Evolutionary conservation across 495 filamentous ascomycete species (phyloP).

Genomic region (Polyplosphaeria fusca): DNA sequence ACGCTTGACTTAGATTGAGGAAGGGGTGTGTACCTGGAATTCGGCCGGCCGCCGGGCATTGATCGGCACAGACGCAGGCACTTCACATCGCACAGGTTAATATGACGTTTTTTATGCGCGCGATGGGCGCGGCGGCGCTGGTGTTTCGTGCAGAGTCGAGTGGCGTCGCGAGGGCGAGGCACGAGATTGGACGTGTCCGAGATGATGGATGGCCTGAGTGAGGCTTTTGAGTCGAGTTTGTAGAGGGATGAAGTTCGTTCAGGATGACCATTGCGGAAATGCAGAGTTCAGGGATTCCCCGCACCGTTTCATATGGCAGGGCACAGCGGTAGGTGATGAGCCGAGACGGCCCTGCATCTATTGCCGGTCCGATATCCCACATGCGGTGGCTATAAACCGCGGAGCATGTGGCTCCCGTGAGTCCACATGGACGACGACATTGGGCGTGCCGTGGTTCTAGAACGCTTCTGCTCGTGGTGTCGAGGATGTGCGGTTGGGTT

Average conservation of each 20-base stretch:
- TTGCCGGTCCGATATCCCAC: too few relatives aligned
- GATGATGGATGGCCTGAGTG: neutral
- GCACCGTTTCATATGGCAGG: slow-evolving; percentile 5
- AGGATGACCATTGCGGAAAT: neutral
- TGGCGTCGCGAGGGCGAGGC: neutral
- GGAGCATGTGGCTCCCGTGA: too few relatives aligned
- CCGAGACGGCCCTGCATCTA: neutral
- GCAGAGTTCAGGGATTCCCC: neutral
- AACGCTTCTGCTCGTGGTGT: too few relatives aligned
- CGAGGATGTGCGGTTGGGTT: too few relatives aligned
- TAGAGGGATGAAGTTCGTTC: neutral
- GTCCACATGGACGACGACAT: too few relatives aligned
- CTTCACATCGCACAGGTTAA: too few relatives aligned
- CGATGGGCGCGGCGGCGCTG: too few relatives aligned
- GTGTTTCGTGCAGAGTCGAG: neutral
- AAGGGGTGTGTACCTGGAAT: neutral
- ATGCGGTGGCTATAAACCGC: too few relatives aligned
- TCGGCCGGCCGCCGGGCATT: neutral
- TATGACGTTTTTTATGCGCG: too few relatives aligned
- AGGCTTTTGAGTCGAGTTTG: neutral
- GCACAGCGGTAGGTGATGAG: too few relatives aligned
- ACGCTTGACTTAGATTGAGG: slow-evolving; percentile 13
- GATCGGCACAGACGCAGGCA: too few relatives aligned
- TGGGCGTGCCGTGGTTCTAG: too few relatives aligned
- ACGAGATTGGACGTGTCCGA: neutral